phyloP scores from a whole-genome alignment of 2,329 filamentous ascomycete species.

The Fusarium secorum region DNA sequence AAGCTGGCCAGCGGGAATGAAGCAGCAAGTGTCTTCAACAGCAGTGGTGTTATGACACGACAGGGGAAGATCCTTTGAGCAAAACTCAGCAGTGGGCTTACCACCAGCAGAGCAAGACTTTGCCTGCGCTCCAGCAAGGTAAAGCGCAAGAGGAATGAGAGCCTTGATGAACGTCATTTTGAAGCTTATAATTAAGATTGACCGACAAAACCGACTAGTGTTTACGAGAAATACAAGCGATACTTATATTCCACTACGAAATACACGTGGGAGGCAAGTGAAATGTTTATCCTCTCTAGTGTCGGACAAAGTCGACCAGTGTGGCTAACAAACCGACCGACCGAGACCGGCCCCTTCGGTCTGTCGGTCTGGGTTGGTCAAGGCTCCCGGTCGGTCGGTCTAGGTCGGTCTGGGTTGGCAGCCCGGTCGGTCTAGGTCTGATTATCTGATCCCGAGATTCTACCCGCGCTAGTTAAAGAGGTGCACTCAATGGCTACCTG shows the following conservation, averaged over 20 bases:
- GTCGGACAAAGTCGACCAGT: slow-evolving; percentile 9
- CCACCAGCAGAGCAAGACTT: not conserved
- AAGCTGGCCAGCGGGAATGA: slow-evolving; percentile 74
- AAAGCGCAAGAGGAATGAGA: slow-evolving; percentile 19
- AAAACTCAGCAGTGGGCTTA: slow-evolving; percentile 8
- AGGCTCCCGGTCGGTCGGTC: too few relatives aligned
- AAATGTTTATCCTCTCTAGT: not conserved
- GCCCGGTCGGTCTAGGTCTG: too few relatives aligned
- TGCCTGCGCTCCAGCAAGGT: slow-evolving; percentile 8
- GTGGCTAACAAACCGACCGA: too few relatives aligned
- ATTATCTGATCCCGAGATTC: too few relatives aligned
- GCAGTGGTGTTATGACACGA: slow-evolving; percentile 68
- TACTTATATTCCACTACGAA: not conserved
- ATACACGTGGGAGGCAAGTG: slow-evolving; percentile 1
- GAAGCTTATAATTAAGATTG: not conserved
- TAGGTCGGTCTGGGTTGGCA: too few relatives aligned
- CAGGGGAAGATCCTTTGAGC: slow-evolving; percentile 31
- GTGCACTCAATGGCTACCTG: too few relatives aligned
- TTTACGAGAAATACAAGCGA: not conserved
- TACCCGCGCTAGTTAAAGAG: too few relatives aligned
- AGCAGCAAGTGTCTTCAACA: slow-evolving; percentile 74
- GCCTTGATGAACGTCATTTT: slow-evolving; percentile 17
- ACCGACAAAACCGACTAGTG: not conserved
- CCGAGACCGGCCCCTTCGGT: too few relatives aligned
- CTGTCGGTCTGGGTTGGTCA: too few relatives aligned